phyloP scores from a whole-genome alignment of 2,329 filamentous ascomycete genomes.

The Diplodia corticola region DNA sequence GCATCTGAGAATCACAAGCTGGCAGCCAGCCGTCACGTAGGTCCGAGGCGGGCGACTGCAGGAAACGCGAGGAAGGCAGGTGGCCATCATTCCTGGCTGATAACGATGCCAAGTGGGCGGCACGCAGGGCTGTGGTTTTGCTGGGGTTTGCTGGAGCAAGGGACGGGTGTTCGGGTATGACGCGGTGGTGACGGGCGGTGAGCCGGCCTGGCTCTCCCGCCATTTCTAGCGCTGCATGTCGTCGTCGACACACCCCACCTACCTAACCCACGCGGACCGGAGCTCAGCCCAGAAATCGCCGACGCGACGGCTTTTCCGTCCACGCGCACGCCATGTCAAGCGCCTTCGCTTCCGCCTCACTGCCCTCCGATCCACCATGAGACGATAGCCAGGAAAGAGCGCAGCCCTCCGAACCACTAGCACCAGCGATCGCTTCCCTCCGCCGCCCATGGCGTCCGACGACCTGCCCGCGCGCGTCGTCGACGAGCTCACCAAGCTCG shows the following conservation, averaged over 20 bases:
- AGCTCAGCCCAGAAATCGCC: background rate
- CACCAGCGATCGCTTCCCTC: background rate
- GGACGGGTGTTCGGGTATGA: background rate
- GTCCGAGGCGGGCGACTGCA: background rate
- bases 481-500: slow-evolving; percentile 59
- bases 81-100: background rate
- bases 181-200: background rate
- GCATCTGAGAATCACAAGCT: background rate
- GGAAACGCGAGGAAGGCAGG: background rate
- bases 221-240: slow-evolving; percentile 9
- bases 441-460: slow-evolving; percentile 2
- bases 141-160: background rate
- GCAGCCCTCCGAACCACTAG: background rate
- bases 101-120: background rate
- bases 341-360: background rate
- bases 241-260: background rate
- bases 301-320: background rate
- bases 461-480: slow-evolving; percentile 48
- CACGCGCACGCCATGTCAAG: slow-evolving; percentile 3
- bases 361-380: background rate
- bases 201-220: background rate
- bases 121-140: background rate
- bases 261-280: background rate
- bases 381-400: background rate
- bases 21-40: background rate